Conservation (phyloP, 352 stramenopile species). For the Globisporangium splendens region DNA sequence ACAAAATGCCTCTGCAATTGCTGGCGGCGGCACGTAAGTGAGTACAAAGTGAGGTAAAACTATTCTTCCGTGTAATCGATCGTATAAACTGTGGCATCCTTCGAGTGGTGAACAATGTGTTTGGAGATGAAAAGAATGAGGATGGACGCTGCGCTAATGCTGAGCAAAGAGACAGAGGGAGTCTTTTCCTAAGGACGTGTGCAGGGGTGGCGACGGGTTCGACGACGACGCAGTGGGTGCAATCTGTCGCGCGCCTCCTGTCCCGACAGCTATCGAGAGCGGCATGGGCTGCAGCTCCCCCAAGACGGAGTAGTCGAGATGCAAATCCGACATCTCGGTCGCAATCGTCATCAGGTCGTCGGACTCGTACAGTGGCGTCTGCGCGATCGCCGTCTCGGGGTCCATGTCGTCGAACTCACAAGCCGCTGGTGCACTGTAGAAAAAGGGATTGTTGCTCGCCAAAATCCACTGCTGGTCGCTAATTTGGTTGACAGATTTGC, state of each 20-base stretch:
- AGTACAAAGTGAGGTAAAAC: background rate
- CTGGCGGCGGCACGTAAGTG: background rate
- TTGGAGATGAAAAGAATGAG: conserved; percentile 1
- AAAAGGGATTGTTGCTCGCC: conserved; percentile 54
- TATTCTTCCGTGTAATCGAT: background rate
- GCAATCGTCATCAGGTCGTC: conserved; percentile 54
- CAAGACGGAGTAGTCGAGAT: conserved; percentile 65
- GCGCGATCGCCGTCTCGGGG: conserved; percentile 58
- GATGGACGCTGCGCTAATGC: conserved; percentile 26
- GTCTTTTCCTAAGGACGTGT: conserved; percentile 72
- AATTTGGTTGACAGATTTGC: conserved; percentile 10
- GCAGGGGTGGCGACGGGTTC: conserved; percentile 28
- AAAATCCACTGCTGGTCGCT: conserved; percentile 49
- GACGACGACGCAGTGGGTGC: conserved; percentile 6
- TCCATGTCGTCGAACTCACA: conserved; percentile 57
- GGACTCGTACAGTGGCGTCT: conserved; percentile 55
- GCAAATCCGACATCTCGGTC: conserved; percentile 57
- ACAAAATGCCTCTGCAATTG: background rate
- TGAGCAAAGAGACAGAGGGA: conserved; percentile 81
- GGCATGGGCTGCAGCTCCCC: conserved; percentile 19
- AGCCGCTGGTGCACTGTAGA: conserved; percentile 15
- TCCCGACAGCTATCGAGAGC: conserved; percentile 2
- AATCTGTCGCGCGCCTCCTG: conserved; percentile 11
- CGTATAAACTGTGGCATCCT: background rate
- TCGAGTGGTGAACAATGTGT: background rate